phyloP scores from a whole-genome alignment of 2,329 filamentous ascomycete genomes.

The Microsporum audouinii region DNA sequence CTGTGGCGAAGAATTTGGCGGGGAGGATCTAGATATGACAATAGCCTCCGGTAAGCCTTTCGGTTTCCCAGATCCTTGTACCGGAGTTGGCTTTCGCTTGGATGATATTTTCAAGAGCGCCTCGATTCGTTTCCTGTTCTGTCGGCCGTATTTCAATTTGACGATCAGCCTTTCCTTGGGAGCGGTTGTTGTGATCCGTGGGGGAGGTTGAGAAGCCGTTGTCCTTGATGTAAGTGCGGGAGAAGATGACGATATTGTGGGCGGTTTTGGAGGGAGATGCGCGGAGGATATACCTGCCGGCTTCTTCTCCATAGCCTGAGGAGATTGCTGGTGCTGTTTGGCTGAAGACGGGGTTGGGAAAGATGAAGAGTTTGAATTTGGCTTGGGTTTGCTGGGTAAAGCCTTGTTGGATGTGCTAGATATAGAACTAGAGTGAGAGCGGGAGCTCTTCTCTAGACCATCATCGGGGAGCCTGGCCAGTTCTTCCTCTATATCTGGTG shows the following conservation, averaged over 20 bases:
- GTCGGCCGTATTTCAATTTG: conserved; percentile 42
- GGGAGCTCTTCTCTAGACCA: conserved; percentile 12
- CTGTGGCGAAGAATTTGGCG: conserved; percentile 6
- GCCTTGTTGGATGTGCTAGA: conserved; percentile 12
- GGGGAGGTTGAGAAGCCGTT: conserved; percentile 1
- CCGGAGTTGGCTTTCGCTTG: conserved; percentile 24
- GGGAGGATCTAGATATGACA: conserved; percentile 3
- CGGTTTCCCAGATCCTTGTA: conserved; percentile 20
- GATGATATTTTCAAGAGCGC: conserved; percentile 34
- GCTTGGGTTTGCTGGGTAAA: conserved; percentile 4
- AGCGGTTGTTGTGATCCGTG: not conserved
- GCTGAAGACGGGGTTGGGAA: not conserved
- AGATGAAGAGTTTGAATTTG: not conserved
- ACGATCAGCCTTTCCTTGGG: conserved; percentile 32
- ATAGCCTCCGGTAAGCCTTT: conserved; percentile 16
- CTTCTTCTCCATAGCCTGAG: conserved; percentile 5
- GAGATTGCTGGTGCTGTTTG: not conserved
- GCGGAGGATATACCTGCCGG: conserved; percentile 2
- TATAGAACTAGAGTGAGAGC: conserved; percentile 15
- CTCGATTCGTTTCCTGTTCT: conserved; percentile 39
- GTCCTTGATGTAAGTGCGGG: not conserved
- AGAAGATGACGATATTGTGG: not conserved
- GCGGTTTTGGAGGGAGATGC: not conserved
- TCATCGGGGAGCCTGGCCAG: conserved; percentile 33
- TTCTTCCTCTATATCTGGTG: conserved; percentile 44